These are phyloP conservation scores for Candida sanyaensis DNA, from an alignment of 1,139 yeast genomes.

Conservation along the genomic window DNA sequence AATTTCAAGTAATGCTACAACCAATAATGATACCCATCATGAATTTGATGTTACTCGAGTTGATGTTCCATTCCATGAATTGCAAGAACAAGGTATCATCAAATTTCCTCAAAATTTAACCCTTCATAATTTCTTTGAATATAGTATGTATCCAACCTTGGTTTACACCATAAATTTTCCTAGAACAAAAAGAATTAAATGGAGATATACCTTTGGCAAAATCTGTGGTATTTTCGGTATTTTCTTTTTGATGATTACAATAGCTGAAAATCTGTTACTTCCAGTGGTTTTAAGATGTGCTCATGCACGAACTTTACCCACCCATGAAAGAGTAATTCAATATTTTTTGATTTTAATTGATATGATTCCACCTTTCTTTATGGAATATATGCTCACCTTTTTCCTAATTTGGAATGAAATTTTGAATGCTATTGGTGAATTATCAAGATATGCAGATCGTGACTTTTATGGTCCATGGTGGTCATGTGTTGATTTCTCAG, in stretches of 20 bases:
- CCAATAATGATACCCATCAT: constrained; percentile 11
- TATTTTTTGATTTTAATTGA: constrained; percentile 71
- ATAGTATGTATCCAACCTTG: constrained; percentile 87
- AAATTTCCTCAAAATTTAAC: constrained; percentile 73
- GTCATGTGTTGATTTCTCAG: constrained; percentile 94
- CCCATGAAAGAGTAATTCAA: constrained; percentile 44
- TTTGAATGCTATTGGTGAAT: constrained; percentile 83
- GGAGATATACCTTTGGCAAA: constrained; percentile 71
- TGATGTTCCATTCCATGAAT: constrained; percentile 20
- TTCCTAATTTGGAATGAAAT: constrained; percentile 95
- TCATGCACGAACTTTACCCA: constrained; percentile 47
- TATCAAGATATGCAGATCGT: constrained; percentile 83
- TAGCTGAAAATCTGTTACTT: constrained; percentile 77
- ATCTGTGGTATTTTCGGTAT: constrained; percentile 83
- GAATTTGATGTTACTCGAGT: constrained; percentile 15
- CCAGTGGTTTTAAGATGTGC: constrained; percentile 71
- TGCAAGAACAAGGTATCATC: constrained; percentile 23
- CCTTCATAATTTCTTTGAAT: constrained; percentile 67
- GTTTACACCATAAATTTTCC: constrained; percentile 84
- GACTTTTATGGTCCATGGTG: constrained; percentile 97
- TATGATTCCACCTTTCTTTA: constrained; percentile 74
- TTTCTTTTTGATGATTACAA: constrained; percentile 74
- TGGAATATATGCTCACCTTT: constrained; percentile 76
- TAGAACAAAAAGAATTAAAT: constrained; percentile 66
- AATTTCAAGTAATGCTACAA: constrained; percentile 42